Evolutionary conservation across 2,329 filamentous ascomycete species (phyloP), one percentile per base, ranked within the genome.

Genomic region (Huntiella abstrusa): DNA sequence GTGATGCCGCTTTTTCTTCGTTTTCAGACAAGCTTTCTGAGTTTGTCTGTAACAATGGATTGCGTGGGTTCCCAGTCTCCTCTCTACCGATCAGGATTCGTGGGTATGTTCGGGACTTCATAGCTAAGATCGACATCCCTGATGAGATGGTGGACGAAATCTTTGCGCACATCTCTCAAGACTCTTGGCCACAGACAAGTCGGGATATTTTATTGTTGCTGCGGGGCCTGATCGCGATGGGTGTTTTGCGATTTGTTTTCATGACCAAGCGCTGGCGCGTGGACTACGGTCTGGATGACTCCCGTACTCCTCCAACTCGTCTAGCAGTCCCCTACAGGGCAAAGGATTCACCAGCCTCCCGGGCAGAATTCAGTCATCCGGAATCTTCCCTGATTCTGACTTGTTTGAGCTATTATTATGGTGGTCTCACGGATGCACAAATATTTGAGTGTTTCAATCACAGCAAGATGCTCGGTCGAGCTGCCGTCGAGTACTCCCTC

Each of bases 241-340:
- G 73, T 0, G 60, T 82, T 0, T 53, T 83, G 0, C 53, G 53
- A 0, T 78, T 77, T 48, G 62, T 60, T 0, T 58, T 82, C 0
- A 57, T 59, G 0, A 58, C 68, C 11, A 82, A 81, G 53, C 61
- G 77, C 1, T 83, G 73, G 72, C 59, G 70, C 2, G 77, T 83
- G 0, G 69, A 80, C 46, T 83, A 77, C 49, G 77, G 79, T 0
- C 60, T 71, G 0, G 67, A 75, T 53, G 50, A 53, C 0, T 54
- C 50, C 0, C 57, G 72, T 2, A 51, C 52, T 0, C 67, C 65
- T 0, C 41, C 48, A 1, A 71, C 67, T 0, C 60, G 56, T 44
- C 62, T 80, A 0, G 69, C 70, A 0, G 71, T 81, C 0, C 77
- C 75, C 0, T 81, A 68, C 51, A 62, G 63, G 6, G 73, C 73